Conservation (phyloP, 305 asterid genomes). For the Caryopteris hybrid region DNA sequence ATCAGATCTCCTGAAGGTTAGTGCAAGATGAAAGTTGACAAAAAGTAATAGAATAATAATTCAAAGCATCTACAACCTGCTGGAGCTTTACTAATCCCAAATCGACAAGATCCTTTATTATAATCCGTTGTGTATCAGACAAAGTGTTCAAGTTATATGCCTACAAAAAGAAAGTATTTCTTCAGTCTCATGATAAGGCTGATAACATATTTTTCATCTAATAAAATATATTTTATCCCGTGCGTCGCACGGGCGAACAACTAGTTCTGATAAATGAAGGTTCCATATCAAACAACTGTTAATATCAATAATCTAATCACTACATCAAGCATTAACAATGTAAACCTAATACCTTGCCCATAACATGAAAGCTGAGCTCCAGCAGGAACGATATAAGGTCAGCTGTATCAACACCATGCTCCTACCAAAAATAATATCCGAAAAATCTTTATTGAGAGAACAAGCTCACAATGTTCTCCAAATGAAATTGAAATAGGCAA, state of each 20-base stretch:
- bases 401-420: conserved; percentile 86
- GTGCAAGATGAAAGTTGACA: conserved; percentile 8
- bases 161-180: conserved; percentile 36
- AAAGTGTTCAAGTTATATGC: conserved; percentile 82
- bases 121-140: conserved; percentile 60
- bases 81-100: conserved; percentile 92
- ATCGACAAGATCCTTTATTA: conserved; percentile 82
- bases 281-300: neutral
- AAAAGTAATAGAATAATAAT: conserved; percentile 1
- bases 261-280: neutral
- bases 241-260: too few relatives aligned
- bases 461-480: neutral
- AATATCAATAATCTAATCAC: neutral
- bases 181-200: conserved; percentile 15
- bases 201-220: too few relatives aligned
- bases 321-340: conserved; percentile 1
- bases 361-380: conserved; percentile 95
- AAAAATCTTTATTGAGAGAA: neutral
- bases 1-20: conserved; percentile 15
- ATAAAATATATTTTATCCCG: too few relatives aligned
- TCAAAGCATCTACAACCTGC: conserved; percentile 55
- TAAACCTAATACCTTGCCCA: conserved; percentile 69
- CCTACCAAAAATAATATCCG: conserved; percentile 43
- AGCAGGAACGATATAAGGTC: conserved; percentile 88
- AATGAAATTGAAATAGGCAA: neutral